phyloP scores from a whole-genome alignment of 2,329 filamentous ascomycete genomes.

The Hypoxylon sp. region DNA sequence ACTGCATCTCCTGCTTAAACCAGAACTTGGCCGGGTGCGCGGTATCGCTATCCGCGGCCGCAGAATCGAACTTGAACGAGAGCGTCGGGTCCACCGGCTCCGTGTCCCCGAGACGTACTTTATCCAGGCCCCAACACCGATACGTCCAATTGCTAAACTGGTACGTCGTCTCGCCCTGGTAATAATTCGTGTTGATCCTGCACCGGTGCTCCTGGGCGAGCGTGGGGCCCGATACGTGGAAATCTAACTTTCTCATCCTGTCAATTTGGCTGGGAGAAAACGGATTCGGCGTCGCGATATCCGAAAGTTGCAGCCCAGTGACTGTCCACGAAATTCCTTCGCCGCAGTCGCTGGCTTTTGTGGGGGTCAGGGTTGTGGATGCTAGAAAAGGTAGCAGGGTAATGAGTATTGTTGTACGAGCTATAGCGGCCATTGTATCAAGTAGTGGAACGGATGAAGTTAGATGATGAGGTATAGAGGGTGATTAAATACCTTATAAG shows the following conservation, averaged over 20 bases:
- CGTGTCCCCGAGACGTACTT: background rate
- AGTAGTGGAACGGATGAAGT: background rate
- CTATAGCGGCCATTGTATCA: background rate
- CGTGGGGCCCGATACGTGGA: background rate
- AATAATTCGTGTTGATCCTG: background rate
- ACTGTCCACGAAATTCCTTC: background rate
- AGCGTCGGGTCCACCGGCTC: constrained; percentile 1
- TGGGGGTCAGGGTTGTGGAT: background rate
- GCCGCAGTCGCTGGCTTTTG: background rate
- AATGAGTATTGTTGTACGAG: background rate
- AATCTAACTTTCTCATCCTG: background rate
- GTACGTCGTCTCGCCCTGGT: background rate
- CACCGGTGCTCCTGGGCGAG: background rate
- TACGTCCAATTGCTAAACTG: background rate
- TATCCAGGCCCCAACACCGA: constrained; percentile 1
- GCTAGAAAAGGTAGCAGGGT: background rate
- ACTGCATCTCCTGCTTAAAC: background rate
- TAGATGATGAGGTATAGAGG: background rate
- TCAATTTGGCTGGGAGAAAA: background rate
- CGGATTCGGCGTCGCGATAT: background rate
- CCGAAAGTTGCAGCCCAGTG: background rate
- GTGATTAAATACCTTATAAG: too few relatives aligned
- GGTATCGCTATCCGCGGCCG: constrained; percentile 1
- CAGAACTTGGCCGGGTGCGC: background rate
- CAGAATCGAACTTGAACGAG: background rate